A percentile compares a stretch with the other conserved stretches of the same genome.
phyloP scores from a whole-genome alignment of 2,329 filamentous ascomycete species.

The Trichoderma afroharzianum region DNA sequence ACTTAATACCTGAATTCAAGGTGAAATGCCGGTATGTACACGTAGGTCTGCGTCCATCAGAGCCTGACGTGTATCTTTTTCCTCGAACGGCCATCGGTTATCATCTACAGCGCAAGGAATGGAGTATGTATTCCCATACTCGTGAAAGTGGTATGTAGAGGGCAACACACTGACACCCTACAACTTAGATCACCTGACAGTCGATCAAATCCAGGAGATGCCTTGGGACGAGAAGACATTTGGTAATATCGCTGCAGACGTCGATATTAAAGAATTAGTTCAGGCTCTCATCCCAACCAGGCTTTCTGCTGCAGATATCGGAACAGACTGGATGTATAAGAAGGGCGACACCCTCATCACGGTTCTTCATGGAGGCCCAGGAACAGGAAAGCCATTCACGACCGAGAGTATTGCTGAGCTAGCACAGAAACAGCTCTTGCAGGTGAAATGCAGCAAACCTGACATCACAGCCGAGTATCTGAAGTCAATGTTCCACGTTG shows the following conservation, averaged over 20 bases:
- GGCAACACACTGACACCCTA: background rate
- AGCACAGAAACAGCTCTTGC: slow-evolving; percentile 41
- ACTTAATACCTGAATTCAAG: background rate
- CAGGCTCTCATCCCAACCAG: slow-evolving; percentile 8
- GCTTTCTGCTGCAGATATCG: slow-evolving; percentile 14
- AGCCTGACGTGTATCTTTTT: background rate
- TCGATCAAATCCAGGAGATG: background rate
- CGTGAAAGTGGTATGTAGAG: background rate
- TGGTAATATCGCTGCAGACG: background rate
- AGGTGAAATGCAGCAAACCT: slow-evolving; percentile 48
- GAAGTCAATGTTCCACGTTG: slow-evolving; percentile 40
- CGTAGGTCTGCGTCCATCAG: background rate
- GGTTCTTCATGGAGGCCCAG: slow-evolving; percentile 44
- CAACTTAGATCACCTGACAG: background rate
- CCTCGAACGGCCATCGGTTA: background rate
- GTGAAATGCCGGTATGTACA: background rate
- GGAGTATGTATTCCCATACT: background rate
- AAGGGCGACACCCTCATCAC: slow-evolving; percentile 44
- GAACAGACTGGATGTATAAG: slow-evolving; percentile 40
- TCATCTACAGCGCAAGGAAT: background rate
- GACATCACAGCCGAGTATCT: slow-evolving; percentile 38
- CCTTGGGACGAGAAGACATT: background rate
- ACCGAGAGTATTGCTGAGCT: slow-evolving; percentile 41
- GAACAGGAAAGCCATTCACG: slow-evolving; percentile 48
- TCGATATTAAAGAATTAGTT: background rate